phyloP scores from a whole-genome alignment of 192 early-diverging fungal genomes.

The Geosiphon pyriformis region DNA sequence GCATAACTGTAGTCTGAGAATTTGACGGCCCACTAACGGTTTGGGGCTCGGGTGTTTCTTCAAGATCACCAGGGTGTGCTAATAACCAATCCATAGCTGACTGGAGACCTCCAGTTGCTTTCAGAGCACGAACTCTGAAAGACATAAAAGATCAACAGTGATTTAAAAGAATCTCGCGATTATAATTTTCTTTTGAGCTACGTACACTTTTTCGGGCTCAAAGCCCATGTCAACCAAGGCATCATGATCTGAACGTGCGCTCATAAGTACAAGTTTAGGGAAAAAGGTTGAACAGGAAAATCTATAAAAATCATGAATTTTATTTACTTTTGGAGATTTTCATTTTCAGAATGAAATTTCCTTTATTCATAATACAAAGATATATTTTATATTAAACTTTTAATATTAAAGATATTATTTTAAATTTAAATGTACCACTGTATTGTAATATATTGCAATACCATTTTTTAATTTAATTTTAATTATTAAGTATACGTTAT shows the following conservation, averaged over 20 bases:
- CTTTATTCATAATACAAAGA: no score
- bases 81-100: conserved; percentile 87
- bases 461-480: no score
- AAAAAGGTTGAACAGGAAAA: no score
- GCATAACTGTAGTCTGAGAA: conserved; percentile 11
- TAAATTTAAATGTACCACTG: no score
- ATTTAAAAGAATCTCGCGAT: background rate
- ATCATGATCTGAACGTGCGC: conserved; percentile 38
- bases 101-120: conserved; percentile 72
- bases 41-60: conserved; percentile 46
- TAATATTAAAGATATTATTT: no score
- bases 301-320: no score
- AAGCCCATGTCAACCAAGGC: conserved; percentile 67
- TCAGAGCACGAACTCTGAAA: conserved; percentile 48
- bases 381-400: no score
- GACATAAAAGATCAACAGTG: background rate
- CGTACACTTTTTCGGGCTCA: conserved; percentile 55
- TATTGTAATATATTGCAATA: no score
- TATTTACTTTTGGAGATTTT: no score
- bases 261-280: no score
- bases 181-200: background rate
- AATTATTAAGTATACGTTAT: no score
- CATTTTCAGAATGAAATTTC: no score
- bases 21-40: conserved; percentile 33
- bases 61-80: conserved; percentile 66